Percentiles rank a stretch among this genome's conserved stretches.
Conservation (phyloP, 345 rosid genomes). For the Lepidium didymum region DNA sequence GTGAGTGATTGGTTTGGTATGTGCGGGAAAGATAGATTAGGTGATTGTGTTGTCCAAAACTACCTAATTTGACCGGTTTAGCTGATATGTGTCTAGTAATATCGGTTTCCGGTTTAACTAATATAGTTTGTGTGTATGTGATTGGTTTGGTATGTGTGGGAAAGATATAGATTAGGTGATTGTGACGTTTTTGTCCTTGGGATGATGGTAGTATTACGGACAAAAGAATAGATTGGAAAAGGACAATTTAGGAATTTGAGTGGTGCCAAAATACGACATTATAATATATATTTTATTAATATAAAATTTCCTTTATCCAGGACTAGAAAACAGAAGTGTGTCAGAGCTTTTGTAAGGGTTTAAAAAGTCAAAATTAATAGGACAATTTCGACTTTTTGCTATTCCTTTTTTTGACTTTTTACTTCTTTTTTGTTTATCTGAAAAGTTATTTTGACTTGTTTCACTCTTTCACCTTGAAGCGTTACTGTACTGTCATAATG, state of each 20-base stretch:
- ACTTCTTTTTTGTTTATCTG: not conserved
- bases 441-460: constrained; percentile 20
- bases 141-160: constrained; percentile 15
- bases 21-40: no score
- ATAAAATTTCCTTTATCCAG: not conserved
- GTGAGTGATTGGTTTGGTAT: no score
- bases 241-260: constrained; percentile 38
- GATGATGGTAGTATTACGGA: constrained; percentile 15
- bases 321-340: constrained; percentile 23
- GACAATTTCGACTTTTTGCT: constrained; percentile 40
- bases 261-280: constrained; percentile 14
- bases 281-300: not conserved
- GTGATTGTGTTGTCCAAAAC: not conserved
- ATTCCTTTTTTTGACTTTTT: constrained; percentile 27
- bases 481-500: constrained; percentile 22
- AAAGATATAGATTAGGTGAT: constrained; percentile 14
- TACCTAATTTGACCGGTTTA: not conserved
- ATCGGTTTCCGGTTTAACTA: not conserved
- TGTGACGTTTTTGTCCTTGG: constrained; percentile 30
- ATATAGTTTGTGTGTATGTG: not conserved
- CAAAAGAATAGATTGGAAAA: constrained; percentile 28
- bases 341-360: constrained; percentile 19
- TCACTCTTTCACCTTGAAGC: not conserved
- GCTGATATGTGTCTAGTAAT: not conserved
- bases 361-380: constrained; percentile 51